phyloP scores from a whole-genome alignment of 1,139 yeast genomes.

The Scheffersomyces cryptocercus region DNA sequence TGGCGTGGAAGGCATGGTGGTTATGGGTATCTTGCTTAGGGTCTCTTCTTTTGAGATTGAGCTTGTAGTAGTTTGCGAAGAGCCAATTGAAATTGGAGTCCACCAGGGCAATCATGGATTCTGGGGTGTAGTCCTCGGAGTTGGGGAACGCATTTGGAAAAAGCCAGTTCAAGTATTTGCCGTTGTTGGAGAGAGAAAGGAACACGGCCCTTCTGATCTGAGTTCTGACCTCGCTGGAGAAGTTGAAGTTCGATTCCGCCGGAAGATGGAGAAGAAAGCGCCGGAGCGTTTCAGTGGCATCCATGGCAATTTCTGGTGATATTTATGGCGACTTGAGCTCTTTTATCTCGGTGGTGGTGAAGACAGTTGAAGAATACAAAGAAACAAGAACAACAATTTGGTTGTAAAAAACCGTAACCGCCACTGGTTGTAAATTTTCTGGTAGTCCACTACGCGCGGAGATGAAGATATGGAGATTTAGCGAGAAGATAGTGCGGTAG shows the following conservation, averaged over 20 bases:
- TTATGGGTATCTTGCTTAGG: slow-evolving; percentile 25
- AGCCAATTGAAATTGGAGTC: slow-evolving; percentile 41
- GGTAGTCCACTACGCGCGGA: too few relatives aligned
- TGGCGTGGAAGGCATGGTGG: slow-evolving; percentile 56
- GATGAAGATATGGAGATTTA: too few relatives aligned
- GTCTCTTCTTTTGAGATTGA: slow-evolving; percentile 19
- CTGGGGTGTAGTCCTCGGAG: slow-evolving; percentile 5
- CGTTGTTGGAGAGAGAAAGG: slow-evolving; percentile 51
- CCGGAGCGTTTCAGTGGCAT: slow-evolving; percentile 9
- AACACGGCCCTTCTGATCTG: slow-evolving; percentile 53
- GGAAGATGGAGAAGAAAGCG: slow-evolving; percentile 40
- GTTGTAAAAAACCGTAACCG: too few relatives aligned
- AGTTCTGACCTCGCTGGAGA: slow-evolving; percentile 33
- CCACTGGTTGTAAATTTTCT: too few relatives aligned
- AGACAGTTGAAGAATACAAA: too few relatives aligned
- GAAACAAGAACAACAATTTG: too few relatives aligned
- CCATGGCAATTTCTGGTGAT: too few relatives aligned
- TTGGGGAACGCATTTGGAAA: slow-evolving; percentile 43
- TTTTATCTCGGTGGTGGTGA: too few relatives aligned
- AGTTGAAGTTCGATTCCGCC: slow-evolving; percentile 32
- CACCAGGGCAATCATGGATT: slow-evolving; percentile 20
- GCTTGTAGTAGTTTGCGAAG: slow-evolving; percentile 31
- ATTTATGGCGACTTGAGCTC: too few relatives aligned
- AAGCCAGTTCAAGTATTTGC: slow-evolving; percentile 48
- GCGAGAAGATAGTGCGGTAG: too few relatives aligned